Conservation (phyloP, 345 rosid species). For the Bruguiera gymnorhiza region DNA sequence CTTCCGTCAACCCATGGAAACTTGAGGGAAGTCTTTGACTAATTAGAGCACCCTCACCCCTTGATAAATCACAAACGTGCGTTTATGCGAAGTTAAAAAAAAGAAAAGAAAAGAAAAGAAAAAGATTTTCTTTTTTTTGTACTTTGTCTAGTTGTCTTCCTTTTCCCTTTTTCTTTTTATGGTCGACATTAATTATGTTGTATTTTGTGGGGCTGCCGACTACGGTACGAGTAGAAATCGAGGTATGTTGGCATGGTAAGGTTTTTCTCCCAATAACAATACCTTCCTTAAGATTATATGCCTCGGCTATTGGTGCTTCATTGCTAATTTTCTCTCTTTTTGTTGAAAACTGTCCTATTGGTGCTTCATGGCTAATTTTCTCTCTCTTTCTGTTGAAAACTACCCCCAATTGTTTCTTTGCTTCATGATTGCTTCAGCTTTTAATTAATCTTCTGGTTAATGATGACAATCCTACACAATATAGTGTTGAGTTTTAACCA, state of each 20-base stretch:
- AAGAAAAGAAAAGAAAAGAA: no score
- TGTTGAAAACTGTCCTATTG: background rate
- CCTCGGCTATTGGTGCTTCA: background rate
- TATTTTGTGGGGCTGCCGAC: constrained; percentile 17
- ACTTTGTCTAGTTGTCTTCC: no score
- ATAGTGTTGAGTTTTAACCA: constrained; percentile 3
- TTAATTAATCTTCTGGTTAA: constrained; percentile 24
- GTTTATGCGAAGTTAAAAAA: no score
- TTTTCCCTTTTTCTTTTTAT: background rate
- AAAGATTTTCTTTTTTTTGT: no score
- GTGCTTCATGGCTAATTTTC: background rate
- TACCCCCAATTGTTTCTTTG: background rate
- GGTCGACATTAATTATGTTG: background rate
- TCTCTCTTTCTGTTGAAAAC: background rate
- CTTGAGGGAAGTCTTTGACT: background rate
- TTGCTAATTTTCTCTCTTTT: background rate
- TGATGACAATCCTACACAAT: constrained; percentile 21
- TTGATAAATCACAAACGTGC: background rate
- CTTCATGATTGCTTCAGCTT: constrained; percentile 26
- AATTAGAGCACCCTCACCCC: background rate
- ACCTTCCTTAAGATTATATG: background rate
- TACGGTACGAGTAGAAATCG: constrained; percentile 11
- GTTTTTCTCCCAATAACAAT: no score
- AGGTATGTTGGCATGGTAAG: background rate
- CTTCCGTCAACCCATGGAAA: no score